phyloP scores from a whole-genome alignment of 208 protist genomes.

The Borovskyia barvae region DNA sequence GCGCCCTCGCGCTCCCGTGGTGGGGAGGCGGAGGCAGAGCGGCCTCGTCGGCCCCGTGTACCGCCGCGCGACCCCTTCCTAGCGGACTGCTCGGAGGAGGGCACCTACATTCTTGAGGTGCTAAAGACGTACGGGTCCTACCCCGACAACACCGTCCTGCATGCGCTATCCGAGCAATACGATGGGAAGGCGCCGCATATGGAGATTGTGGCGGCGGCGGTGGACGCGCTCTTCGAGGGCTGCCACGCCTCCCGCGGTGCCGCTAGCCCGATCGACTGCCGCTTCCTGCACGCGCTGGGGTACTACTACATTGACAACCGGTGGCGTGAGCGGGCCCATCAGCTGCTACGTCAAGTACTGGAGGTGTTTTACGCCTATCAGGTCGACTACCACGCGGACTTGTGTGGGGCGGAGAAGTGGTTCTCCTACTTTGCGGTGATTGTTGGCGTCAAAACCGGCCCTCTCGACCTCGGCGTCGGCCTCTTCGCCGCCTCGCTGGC shows the following conservation, averaged over 20 bases:
- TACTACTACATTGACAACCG: conserved; percentile 53
- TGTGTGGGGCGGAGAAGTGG: conserved; percentile 31
- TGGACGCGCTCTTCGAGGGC: conserved; percentile 35
- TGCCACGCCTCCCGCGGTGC: conserved; percentile 35
- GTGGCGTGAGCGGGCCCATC: conserved; percentile 30
- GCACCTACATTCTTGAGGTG: conserved; percentile 59
- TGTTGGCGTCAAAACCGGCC: conserved; percentile 66
- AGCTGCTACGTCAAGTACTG: conserved; percentile 41
- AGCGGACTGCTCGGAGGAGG: conserved; percentile 50
- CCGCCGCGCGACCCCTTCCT: conserved; percentile 20
- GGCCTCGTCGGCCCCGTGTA: conserved; percentile 6
- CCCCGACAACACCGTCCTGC: conserved; percentile 55
- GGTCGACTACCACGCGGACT: conserved; percentile 29
- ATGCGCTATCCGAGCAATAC: conserved; percentile 28
- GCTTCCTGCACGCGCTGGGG: conserved; percentile 33
- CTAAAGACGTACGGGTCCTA: conserved; percentile 48
- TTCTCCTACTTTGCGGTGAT: conserved; percentile 50
- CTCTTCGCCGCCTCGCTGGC: conserved; percentile 58
- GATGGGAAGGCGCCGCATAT: conserved; percentile 18
- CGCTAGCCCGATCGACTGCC: conserved; percentile 43
- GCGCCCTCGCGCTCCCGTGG: background rate
- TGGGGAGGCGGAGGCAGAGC: conserved; percentile 14
- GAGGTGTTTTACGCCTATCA: conserved; percentile 58
- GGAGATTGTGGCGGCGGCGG: conserved; percentile 28
- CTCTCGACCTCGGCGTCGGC: conserved; percentile 71